A percentile compares a stretch with the other conserved stretches of the same genome.
These are phyloP conservation scores for Jaapia argillacea DNA, from an alignment of 768 basidiomycete genomes.

Conservation along the genomic window DNA sequence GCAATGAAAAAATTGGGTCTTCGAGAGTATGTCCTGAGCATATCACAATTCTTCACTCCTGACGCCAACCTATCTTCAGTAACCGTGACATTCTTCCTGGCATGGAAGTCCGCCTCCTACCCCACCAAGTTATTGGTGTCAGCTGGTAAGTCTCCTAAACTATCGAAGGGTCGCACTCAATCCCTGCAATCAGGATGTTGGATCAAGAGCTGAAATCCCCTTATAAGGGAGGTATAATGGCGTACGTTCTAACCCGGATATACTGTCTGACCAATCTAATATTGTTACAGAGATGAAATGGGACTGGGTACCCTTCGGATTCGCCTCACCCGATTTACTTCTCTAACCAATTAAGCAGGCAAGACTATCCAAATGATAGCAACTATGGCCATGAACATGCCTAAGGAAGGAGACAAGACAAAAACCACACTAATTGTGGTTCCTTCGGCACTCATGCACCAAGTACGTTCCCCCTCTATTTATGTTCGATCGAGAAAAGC, in stretches of 20 bases:
- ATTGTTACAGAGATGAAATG: slow-evolving; percentile 62
- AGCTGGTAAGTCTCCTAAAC: slow-evolving; percentile 36
- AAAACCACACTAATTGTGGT: slow-evolving; percentile 67
- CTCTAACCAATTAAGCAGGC: slow-evolving; percentile 19
- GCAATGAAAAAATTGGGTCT: slow-evolving; percentile 45
- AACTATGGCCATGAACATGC: slow-evolving; percentile 59
- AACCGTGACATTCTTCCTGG: slow-evolving; percentile 53
- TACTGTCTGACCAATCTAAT: no score
- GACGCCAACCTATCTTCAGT: slow-evolving; percentile 15
- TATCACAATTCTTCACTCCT: background rate
- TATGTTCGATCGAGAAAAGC: no score
- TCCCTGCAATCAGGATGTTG: slow-evolving; percentile 43
- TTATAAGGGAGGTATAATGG: slow-evolving; percentile 56
- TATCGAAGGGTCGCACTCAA: no score
- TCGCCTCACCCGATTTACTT: background rate
- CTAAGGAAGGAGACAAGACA: slow-evolving; percentile 31
- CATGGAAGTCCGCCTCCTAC: slow-evolving; percentile 57
- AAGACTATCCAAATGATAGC: slow-evolving; percentile 80
- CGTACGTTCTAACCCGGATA: slow-evolving; percentile 27
- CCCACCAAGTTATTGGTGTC: slow-evolving; percentile 72
- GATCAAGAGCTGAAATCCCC: slow-evolving; percentile 39
- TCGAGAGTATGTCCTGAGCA: slow-evolving; percentile 26
- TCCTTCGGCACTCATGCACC: slow-evolving; percentile 63
- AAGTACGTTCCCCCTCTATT: slow-evolving; percentile 32
- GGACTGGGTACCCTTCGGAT: slow-evolving; percentile 34